Evolutionary conservation across 2,329 filamentous ascomycete genomes (phyloP), one percentile per base, ranked within the genome.

Genomic region (Microdochium bolleyi): DNA sequence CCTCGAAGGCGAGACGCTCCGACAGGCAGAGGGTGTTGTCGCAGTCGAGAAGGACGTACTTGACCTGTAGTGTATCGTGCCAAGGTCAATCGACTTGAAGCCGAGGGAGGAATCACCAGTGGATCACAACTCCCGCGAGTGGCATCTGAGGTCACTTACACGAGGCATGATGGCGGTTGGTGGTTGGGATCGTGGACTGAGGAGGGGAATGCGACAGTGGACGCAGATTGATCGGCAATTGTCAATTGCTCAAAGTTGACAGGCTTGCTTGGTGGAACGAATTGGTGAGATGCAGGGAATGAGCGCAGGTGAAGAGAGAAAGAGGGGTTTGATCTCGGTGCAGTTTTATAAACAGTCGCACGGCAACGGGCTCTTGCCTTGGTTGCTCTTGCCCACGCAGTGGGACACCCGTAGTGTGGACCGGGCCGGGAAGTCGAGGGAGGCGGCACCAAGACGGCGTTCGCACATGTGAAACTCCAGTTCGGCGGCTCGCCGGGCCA

Each of bases 21-120:
- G 85, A 89, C 68, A 88, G 77, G 70, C 87, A 86, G 64, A 90
- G 84, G 56, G 87, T 90, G 76, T 90, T 90, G 77, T 90, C 73
- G 61, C 71, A 75, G 60, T 84, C 81, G 66, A 84, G 80, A 60
- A 84, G 75, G 58, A 84, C 69, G 60, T 80, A 75, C 53, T 78
- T 83, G 67, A 81, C 80, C 79, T 84, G 61, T 50, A 53, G n/a
- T 4, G 5, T 8, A 11, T 22, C 13, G 22, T 46, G 41, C 13
- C 16, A 22, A 4, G 41, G 21, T 46, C 21, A 46, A 24, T 11
- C 3, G 41, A 46, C 5, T 21, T 21, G n/a, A 16, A 34, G 21
- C 34, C 19, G 24, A 10, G 30, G 38, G 48, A 52, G 27, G 7
- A 41, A 16, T 19, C 37, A 41, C 37, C 14, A 41, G 14, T 19